Base-by-base conservation (phyloP, 306 rosid species). In the Vicia sativa region DNA sequence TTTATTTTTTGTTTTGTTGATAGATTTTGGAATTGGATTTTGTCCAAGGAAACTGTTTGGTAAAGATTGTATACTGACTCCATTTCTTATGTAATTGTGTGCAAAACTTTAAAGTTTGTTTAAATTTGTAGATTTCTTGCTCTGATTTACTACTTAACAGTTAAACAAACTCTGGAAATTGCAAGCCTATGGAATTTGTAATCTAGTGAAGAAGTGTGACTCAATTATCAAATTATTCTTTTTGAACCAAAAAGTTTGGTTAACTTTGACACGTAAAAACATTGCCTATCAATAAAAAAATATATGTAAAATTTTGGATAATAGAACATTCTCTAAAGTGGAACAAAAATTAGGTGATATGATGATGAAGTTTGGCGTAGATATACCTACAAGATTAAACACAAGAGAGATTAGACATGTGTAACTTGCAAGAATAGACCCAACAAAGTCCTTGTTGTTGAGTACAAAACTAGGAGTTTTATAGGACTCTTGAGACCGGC, bases 21-120 rank as follows among this genome's bases (percentile, higher is more conserved):
- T 44, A 4, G 7, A 35, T 50, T 58, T 77, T 73, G 62, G 38
- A 42, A 58, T 70, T 35, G 39, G 28, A 16, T 69, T 57, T 53
- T 59, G 49, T 70, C 41, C 3, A 34, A 13, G 25, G 26, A 26
- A 12, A 11, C 9, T 44, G 35, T 16, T n/a, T 25, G 28, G 28
- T 25, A 25, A 25, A 25, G 28, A 25, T 25, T 25, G 26, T 23
- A 23, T 23, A 23, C 2, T 23, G 26, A 23, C 26, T n/a, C n/a
- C n/a, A n/a, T n/a, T n/a, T n/a, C n/a, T n/a, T n/a, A n/a, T n/a
- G n/a, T n/a, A n/a, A n/a, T n/a, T n/a, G n/a, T n/a, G n/a, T n/a
- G n/a, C n/a, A n/a, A n/a, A n/a, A n/a, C n/a, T n/a, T n/a, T n/a
- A n/a, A n/a, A n/a, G n/a, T n/a, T n/a, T n/a, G n/a, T n/a, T n/a